A percentile compares a stretch with the other conserved stretches of the same genome.
phyloP scores from a whole-genome alignment of 768 basidiomycete species.

The Pisolithus marmoratus region DNA sequence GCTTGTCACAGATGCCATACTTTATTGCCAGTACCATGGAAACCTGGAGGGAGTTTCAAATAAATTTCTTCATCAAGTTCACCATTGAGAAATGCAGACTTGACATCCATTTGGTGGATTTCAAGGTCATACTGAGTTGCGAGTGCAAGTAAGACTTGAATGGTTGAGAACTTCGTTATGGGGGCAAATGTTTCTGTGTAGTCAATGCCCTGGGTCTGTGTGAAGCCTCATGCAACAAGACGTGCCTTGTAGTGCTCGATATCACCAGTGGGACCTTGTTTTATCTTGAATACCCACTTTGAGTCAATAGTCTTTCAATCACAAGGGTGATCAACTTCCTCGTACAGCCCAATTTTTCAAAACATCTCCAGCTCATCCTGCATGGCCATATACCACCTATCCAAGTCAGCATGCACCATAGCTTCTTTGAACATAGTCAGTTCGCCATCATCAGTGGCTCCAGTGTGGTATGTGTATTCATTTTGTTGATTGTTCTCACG shows the following conservation, averaged over 20 bases:
- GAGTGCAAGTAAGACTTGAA: constrained; percentile 15
- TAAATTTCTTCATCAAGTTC: constrained; percentile 22
- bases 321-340: not conserved
- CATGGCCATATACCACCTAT: constrained; percentile 2
- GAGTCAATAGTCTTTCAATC: not conserved
- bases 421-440: not conserved
- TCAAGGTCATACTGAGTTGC: not conserved
- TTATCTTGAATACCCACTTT: constrained; percentile 5
- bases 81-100: constrained; percentile 19
- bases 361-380: not conserved
- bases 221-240: constrained; percentile 34
- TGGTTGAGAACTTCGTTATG: constrained; percentile 14
- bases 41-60: constrained; percentile 18
- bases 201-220: constrained; percentile 29
- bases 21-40: not conserved
- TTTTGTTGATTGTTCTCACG: not conserved
- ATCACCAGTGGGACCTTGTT: constrained; percentile 14
- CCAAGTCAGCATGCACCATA: not conserved
- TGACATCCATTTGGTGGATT: constrained; percentile 24
- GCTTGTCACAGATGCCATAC: not conserved
- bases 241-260: constrained; percentile 33
- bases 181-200: constrained; percentile 30
- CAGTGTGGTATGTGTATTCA: not conserved
- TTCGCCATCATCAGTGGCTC: not conserved
- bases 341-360: not conserved